Evolutionary conservation across 306 rosid genomes (phyloP), one percentile per base, ranked within the genome.

Genomic region (Fragaria nilgerrensis): DNA sequence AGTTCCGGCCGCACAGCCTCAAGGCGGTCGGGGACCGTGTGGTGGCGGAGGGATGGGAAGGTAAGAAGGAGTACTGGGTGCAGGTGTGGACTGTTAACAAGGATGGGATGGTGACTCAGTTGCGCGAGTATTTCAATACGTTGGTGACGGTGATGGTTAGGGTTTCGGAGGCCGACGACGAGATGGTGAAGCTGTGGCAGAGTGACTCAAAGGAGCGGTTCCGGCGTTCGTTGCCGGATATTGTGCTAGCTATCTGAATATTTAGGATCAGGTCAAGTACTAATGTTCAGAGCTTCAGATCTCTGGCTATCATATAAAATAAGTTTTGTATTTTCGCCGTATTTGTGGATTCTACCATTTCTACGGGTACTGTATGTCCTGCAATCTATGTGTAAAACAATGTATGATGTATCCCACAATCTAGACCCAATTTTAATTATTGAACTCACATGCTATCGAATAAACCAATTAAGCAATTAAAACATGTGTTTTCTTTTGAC

Each of bases 71-170:
- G 2, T 83, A 74, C 17, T 83, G 86, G 86, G 83, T 64, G n/a
- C 80, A 83, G 3, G 77, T 78, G 9, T 83, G 83, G 85, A 78
- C 68, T 43, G 64, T 83, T 41, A 49, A 83, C 64, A 49, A 78
- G 70, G 80, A 83, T 4, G 77, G 72, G 62, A 59, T 75, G 59
- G 69, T 75, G 41, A 75, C 73, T 32, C 80, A 70, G 39, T 53
- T 83, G 20, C 77, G 83, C 0, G 77, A 83, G 48, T 78, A 78
- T 64, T 75, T 78, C 48, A 61, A 83, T 70, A 78, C 86, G 9
- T 83, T 73, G 77, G 77, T 83, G 29, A 83, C 86, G 1, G 59
- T 78, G 61, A 32, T 78, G 25, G 69, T 69, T 44, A 3, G 75
- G 37, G 59, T 29, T 78, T 39, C 52, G 0, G 72, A 78, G 13